These are phyloP conservation scores for Allantophomopsis cytisporea DNA, from an alignment of 2,329 filamentous ascomycete species.

Conservation along the genomic window DNA sequence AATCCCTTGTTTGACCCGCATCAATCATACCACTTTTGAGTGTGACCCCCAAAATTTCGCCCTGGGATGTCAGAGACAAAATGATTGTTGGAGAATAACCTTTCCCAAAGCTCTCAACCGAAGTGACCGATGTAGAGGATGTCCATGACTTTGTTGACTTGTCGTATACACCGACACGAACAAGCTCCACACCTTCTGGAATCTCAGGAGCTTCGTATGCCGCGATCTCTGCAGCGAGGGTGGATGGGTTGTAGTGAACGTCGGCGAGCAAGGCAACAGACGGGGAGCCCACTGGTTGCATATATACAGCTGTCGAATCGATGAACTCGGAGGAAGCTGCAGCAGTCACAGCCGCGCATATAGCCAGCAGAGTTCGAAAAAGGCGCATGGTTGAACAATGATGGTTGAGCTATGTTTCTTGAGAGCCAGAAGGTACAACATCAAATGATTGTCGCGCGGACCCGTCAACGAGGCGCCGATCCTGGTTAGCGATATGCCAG, in stretches of 20 bases:
- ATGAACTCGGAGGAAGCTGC: constrained; percentile 26
- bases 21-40: constrained; percentile 45
- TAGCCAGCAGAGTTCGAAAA: constrained; percentile 27
- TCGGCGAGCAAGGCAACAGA: constrained; percentile 41
- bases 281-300: constrained; percentile 14
- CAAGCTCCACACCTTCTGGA: constrained; percentile 26
- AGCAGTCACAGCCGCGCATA: constrained; percentile 20
- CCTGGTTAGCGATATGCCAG: no score
- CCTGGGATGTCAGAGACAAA: constrained; percentile 31
- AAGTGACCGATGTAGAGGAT: constrained; percentile 40
- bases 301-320: constrained; percentile 13
- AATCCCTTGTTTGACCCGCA: constrained; percentile 50
- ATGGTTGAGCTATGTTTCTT: no score
- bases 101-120: constrained; percentile 43
- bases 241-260: constrained; percentile 36
- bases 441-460: no score
- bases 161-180: constrained; percentile 47
- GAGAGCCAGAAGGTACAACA: no score
- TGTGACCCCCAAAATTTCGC: constrained; percentile 33
- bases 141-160: constrained; percentile 29
- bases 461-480: no score
- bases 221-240: constrained; percentile 28
- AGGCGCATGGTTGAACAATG: constrained; percentile 25
- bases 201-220: constrained; percentile 44
- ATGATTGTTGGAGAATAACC: constrained; percentile 45